Evolutionary conservation across 2,329 filamentous ascomycete species (phyloP), one percentile per base, ranked within the genome.

Genomic region (Phyllosticta citriasiana): DNA sequence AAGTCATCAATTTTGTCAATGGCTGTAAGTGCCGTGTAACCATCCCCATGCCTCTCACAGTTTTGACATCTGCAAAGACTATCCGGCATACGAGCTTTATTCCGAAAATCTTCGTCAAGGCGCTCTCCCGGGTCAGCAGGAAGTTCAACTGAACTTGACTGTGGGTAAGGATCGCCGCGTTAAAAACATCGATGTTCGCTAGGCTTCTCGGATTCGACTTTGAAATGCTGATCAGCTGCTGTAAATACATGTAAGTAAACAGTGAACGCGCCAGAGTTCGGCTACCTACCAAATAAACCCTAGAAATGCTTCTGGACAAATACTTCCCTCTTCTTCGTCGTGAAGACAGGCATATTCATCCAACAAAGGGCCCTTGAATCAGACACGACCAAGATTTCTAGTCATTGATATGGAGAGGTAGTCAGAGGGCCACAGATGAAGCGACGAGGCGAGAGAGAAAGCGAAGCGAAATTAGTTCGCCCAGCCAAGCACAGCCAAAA

Each of bases 1-100:
- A 93, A 71, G 89, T 96, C 53, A 79, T 84, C 61, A 78, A 81
- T 55, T 96, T 96, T 72, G 88, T 89, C 16, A 82, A 87, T 70
- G 84, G 84, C 1, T 65, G 63, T 65, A 59, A 60, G 62, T 64
- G 33, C 8, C 52, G 52, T 53, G 52, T 16, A 12, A 53, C 22
- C 52, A 53, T 27, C 14, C 40, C 40, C 14, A 47, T n/a, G 33
- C 40, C 16, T 47, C 40, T 2, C 4, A 2, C 40, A 47, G 19
- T 47, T 6, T n/a, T 47, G 16, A 47, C 14, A 12, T 2, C 52
- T 10, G 52, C 40, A 25, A 53, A 65, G 62, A 63, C 30, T 80
- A 79, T 67, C 81, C 82, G 12, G 81, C 79, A 24, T 84, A 84
- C 67, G 82, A 84, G 68, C 70, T 84, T 3, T 84, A 80, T 67